Base-by-base conservation (phyloP, 805 yeast species). In the Metschnikowia reukaufii region DNA sequence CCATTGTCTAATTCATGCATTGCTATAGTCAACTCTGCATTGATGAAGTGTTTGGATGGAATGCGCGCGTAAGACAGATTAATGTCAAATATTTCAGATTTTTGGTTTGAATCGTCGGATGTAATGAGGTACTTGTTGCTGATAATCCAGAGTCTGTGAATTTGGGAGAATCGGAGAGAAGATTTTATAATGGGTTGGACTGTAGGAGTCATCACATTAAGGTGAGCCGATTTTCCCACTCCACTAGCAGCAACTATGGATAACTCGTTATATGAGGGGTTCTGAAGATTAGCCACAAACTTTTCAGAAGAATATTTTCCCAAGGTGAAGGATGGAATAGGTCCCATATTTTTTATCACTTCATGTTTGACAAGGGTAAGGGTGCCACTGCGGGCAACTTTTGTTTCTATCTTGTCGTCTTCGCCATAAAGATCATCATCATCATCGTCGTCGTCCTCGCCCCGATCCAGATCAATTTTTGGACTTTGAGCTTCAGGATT, bases 221-320 rank as follows among this genome's bases (percentile, higher is more conserved):
- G 50, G 17, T 77, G 73, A 10, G 86, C 79, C 6, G 77, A 72
- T 0, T 61, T 54, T 7, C 76, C 82, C 13, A 81, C 72, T 0
- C 97, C 96, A 0, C 86, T 77, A 2, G 88, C 77, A 0, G 85
- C 81, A 6, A 88, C 77, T 3, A 89, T 77, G 6, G 88, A 85
- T 15, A 77, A 68, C 57, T 86, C 94, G 39, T 77, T 72, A 51
- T 64, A 70, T 51, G 82, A 84, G 2, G 96, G 92, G 59, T 86
- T 86, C 0, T 78, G 69, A 23, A 86, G 71, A 38, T 89, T 88
- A 45, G 83, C 78, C 9, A 78, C 69, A 45, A 73, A 76, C 37
- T 69, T 68, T 15, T 80, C 82, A 0, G 79, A 72, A 0, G 86
- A 76, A 21, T 78, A 71, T 40, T 74, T 72, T 0, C 91, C 96